A percentile compares a stretch with the other conserved stretches of the same genome.
phyloP scores from a whole-genome alignment of 1,139 yeast genomes.

The Pichia terricola region DNA sequence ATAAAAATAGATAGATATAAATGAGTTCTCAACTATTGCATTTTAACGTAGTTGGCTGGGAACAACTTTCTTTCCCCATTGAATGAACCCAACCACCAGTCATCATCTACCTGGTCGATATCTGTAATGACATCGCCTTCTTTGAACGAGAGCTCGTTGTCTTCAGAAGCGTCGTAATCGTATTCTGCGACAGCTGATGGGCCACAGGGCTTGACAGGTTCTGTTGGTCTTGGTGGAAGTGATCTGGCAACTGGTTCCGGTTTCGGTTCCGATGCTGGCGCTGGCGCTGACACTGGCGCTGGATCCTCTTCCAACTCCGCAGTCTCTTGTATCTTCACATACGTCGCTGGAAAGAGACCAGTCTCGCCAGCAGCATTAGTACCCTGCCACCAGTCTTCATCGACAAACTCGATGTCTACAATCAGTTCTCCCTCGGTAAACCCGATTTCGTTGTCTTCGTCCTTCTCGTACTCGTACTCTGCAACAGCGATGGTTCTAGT shows the following conservation, averaged over 20 bases:
- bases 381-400: slow-evolving; percentile 82
- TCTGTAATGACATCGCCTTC: slow-evolving; percentile 78
- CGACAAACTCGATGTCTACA: slow-evolving; percentile 57
- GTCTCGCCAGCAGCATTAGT: slow-evolving; percentile 45
- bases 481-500: slow-evolving; percentile 40
- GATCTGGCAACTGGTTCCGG: background rate
- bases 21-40: slow-evolving; percentile 19
- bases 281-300: slow-evolving; percentile 14
- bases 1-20: no score
- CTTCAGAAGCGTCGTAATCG: slow-evolving; percentile 85
- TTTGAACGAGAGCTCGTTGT: slow-evolving; percentile 72
- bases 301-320: slow-evolving; percentile 22
- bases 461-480: slow-evolving; percentile 59
- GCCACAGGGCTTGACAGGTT: slow-evolving; percentile 18
- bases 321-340: slow-evolving; percentile 37
- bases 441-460: slow-evolving; percentile 66
- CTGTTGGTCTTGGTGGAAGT: background rate
- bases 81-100: slow-evolving; percentile 92
- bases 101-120: slow-evolving; percentile 84
- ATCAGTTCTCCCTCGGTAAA: slow-evolving; percentile 59
- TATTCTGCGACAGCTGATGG: slow-evolving; percentile 69
- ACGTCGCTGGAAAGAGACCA: slow-evolving; percentile 70
- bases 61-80: slow-evolving; percentile 75
- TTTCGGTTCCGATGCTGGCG: slow-evolving; percentile 13
- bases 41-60: slow-evolving; percentile 79